Conservation (phyloP, 495 filamentous ascomycete species). For the Penicillium mononematosum region DNA sequence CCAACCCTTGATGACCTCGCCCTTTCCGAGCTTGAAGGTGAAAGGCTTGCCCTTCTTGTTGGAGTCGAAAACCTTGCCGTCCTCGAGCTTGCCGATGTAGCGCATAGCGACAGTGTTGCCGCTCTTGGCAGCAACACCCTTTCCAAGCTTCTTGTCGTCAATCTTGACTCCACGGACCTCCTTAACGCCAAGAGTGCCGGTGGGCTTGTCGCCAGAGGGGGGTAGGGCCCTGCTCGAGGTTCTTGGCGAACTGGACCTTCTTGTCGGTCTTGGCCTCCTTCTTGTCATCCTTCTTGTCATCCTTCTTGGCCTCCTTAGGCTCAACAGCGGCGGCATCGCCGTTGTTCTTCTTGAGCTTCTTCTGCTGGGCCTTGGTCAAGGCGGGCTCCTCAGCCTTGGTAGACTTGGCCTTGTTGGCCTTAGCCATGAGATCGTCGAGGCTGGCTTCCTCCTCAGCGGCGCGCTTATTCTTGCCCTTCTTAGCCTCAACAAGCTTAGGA, state of each 20-base stretch:
- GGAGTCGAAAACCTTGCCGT: conserved; percentile 91
- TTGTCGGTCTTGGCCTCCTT: conserved; percentile 63
- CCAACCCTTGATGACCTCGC: conserved; percentile 98
- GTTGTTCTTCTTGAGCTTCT: conserved; percentile 98
- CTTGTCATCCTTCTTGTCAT: conserved; percentile 51
- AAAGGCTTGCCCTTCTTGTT: conserved; percentile 99
- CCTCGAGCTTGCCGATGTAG: conserved; percentile 93
- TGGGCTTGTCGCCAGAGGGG: conserved; percentile 60
- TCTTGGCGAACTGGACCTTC: conserved; percentile 98
- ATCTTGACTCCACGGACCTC: conserved; percentile 83
- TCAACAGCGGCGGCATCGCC: conserved; percentile 71
- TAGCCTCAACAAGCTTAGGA: conserved; percentile 72
- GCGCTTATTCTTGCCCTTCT: conserved; percentile 91
- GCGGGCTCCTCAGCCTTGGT: conserved; percentile 59
- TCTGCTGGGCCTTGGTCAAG: conserved; percentile 93
- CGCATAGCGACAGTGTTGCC: conserved; percentile 87
- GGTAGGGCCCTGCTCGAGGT: conserved; percentile 94
- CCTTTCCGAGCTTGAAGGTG: conserved; percentile 85
- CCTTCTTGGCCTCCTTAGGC: conserved; percentile 43
- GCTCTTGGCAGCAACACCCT: conserved; percentile 75
- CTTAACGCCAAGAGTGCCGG: conserved; percentile 64
- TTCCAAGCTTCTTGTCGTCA: conserved; percentile 91
- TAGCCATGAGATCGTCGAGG: conserved; percentile 75
- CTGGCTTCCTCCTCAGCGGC: conserved; percentile 64
- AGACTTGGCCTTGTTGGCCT: conserved; percentile 56